Percentiles rank a stretch among this genome's conserved stretches.
Conservation (phyloP, 2,329 filamentous ascomycete species). For the Fusarium ramigenum region DNA sequence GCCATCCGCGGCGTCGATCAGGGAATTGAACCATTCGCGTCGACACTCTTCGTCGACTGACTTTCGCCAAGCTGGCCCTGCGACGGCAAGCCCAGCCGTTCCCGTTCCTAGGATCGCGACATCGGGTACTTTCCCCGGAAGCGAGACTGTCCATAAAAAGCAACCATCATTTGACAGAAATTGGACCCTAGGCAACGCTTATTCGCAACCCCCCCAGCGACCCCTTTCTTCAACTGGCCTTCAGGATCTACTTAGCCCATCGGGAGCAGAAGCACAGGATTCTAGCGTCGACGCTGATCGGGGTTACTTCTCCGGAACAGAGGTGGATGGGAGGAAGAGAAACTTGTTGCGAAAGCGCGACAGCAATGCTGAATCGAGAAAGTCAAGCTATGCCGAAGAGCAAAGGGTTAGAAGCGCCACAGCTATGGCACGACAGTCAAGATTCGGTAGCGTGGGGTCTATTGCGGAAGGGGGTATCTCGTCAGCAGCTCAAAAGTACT, state of each 20-base stretch:
- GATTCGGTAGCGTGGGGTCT: slow-evolving; percentile 82
- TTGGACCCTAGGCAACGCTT: slow-evolving; percentile 70
- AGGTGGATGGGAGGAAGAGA: slow-evolving; percentile 78
- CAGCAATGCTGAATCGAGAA: slow-evolving; percentile 69
- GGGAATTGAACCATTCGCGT: slow-evolving; percentile 83
- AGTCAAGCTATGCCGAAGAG: slow-evolving; percentile 81
- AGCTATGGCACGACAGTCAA: slow-evolving; percentile 76
- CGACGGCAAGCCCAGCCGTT: slow-evolving; percentile 32
- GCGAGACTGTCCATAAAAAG: slow-evolving; percentile 64
- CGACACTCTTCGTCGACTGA: slow-evolving; percentile 86
- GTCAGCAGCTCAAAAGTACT: slow-evolving; percentile 77
- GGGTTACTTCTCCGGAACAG: slow-evolving; percentile 92
- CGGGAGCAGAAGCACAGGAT: slow-evolving; percentile 56
- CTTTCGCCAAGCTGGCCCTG: slow-evolving; percentile 57
- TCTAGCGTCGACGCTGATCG: slow-evolving; percentile 75
- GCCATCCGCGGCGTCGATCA: slow-evolving; percentile 83
- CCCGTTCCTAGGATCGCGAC: slow-evolving; percentile 53
- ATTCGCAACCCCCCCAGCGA: slow-evolving; percentile 51
- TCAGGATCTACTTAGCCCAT: slow-evolving; percentile 54
- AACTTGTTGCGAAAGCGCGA: slow-evolving; percentile 85
- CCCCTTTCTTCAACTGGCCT: slow-evolving; percentile 64
- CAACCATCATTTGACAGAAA: slow-evolving; percentile 76
- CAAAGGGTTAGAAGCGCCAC: slow-evolving; percentile 73
- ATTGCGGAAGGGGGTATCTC: slow-evolving; percentile 68
- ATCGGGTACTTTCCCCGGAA: slow-evolving; percentile 55